Conservation (phyloP, 2,329 filamentous ascomycete genomes). For the Scleromitrula shiraiana region DNA sequence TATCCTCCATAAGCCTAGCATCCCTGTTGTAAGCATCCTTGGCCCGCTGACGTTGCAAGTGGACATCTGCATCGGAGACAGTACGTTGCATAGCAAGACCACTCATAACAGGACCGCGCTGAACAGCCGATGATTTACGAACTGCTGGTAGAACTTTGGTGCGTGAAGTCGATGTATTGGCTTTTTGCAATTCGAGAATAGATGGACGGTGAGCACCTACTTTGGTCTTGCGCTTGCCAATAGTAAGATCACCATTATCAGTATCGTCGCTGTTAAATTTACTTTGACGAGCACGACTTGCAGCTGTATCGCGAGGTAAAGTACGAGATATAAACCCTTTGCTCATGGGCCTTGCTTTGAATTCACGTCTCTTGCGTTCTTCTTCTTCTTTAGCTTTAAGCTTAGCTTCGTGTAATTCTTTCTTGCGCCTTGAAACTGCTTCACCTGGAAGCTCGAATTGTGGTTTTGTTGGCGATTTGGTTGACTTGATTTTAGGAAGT, state of each 20-base stretch:
- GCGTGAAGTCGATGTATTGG: slow-evolving; percentile 26
- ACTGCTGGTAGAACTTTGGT: slow-evolving; percentile 15
- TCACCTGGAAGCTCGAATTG: slow-evolving; percentile 57
- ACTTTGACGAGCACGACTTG: slow-evolving; percentile 48
- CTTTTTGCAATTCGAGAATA: slow-evolving; percentile 28
- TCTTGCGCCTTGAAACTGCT: slow-evolving; percentile 40
- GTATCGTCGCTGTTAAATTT: slow-evolving; percentile 31
- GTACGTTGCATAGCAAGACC: slow-evolving; percentile 33
- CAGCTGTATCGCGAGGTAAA: slow-evolving; percentile 47
- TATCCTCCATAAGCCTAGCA: slow-evolving; percentile 38
- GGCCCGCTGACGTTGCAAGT: slow-evolving; percentile 44
- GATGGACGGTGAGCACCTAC: slow-evolving; percentile 29
- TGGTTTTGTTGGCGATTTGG: slow-evolving; percentile 44
- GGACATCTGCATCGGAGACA: slow-evolving; percentile 42
- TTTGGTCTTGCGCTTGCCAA: slow-evolving; percentile 26
- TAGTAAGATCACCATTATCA: slow-evolving; percentile 16
- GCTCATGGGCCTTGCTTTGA: slow-evolving; percentile 53
- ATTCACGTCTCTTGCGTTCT: slow-evolving; percentile 51
- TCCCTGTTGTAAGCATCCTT: slow-evolving; percentile 48
- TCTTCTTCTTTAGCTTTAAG: slow-evolving; percentile 52
- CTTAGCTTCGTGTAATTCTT: slow-evolving; percentile 47
- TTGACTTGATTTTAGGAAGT: slow-evolving; percentile 40
- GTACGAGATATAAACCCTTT: slow-evolving; percentile 32
- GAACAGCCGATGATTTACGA: slow-evolving; percentile 20
- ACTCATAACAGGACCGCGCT: slow-evolving; percentile 20